Conservation (phyloP, 768 basidiomycete genomes). For the Trametes coccinea region DNA sequence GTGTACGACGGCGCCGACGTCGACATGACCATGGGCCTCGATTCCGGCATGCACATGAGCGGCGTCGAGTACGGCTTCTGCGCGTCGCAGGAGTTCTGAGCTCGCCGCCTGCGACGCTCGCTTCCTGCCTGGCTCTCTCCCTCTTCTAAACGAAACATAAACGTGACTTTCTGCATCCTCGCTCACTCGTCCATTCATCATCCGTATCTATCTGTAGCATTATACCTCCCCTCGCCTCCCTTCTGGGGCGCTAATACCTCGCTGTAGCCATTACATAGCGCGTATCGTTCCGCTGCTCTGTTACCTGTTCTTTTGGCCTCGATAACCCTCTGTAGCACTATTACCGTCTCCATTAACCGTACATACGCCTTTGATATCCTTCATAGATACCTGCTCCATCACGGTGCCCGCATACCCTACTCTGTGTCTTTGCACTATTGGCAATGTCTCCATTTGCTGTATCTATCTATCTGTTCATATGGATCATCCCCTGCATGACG, state of each 20-base stretch:
- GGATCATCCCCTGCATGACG: not conserved
- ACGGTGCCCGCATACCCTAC: constrained; percentile 14
- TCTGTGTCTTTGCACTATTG: constrained; percentile 3
- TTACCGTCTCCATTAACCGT: not conserved
- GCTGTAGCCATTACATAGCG: constrained; percentile 16
- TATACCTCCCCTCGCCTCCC: not conserved
- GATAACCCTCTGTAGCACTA: constrained; percentile 8
- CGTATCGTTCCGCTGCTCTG: not conserved
- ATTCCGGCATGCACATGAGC: not conserved
- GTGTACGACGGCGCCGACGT: constrained; percentile 7
- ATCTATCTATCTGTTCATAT: constrained; percentile 12
- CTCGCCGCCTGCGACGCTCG: constrained; percentile 1
- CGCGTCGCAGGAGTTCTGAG: constrained; percentile 15
- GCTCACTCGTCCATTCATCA: not conserved
- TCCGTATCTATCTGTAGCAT: constrained; percentile 5
- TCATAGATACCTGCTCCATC: constrained; percentile 11
- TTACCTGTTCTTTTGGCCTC: not conserved
- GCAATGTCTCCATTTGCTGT: constrained; percentile 2
- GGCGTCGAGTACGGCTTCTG: constrained; percentile 14
- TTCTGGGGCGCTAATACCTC: constrained; percentile 9
- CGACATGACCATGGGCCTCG: constrained; percentile 7
- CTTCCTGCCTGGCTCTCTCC: not conserved
- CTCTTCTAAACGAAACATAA: not conserved
- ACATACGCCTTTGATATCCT: constrained; percentile 4
- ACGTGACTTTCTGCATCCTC: not conserved